These are phyloP conservation scores for Aspergillus sp. DNA, from an alignment of 2,329 filamentous ascomycete genomes.

Conservation along the genomic window DNA sequence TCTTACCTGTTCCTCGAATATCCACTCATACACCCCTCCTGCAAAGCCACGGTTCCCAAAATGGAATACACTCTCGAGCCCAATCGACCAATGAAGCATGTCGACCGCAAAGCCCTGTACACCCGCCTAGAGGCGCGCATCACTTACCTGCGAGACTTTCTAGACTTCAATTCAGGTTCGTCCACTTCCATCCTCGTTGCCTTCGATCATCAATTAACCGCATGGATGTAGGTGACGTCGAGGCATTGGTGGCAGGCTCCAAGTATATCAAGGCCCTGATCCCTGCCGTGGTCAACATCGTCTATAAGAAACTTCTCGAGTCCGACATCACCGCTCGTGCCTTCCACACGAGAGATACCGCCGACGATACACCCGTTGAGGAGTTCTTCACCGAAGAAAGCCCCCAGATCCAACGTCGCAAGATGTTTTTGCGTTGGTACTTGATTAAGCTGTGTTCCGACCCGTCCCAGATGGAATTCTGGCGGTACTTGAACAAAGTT, in stretches of 20 bases:
- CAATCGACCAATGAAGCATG: slow-evolving; percentile 53
- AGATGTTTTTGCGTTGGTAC: slow-evolving; percentile 76
- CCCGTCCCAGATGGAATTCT: slow-evolving; percentile 73
- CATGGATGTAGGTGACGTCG: slow-evolving; percentile 62
- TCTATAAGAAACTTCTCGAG: slow-evolving; percentile 77
- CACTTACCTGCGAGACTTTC: slow-evolving; percentile 72
- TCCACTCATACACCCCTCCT: not conserved
- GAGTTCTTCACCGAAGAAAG: slow-evolving; percentile 66
- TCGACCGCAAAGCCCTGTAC: slow-evolving; percentile 71
- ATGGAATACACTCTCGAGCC: slow-evolving; percentile 20
- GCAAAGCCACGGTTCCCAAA: not conserved
- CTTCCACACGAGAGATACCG: slow-evolving; percentile 63
- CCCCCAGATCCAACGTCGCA: slow-evolving; percentile 74
- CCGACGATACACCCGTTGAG: slow-evolving; percentile 68
- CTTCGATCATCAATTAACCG: not conserved
- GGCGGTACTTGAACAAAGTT: slow-evolving; percentile 82
- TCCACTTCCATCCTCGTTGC: slow-evolving; percentile 11
- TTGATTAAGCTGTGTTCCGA: slow-evolving; percentile 74
- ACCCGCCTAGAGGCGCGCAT: slow-evolving; percentile 69
- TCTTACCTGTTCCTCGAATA: not conserved
- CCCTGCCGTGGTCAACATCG: slow-evolving; percentile 79
- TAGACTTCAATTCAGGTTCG: slow-evolving; percentile 72
- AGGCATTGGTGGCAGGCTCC: slow-evolving; percentile 66
- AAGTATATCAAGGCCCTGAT: slow-evolving; percentile 83
- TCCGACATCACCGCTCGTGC: slow-evolving; percentile 81